A percentile compares a stretch with the other conserved stretches of the same genome.
These are phyloP conservation scores for Parachaetomium inaequale DNA, from an alignment of 495 filamentous ascomycete species.

Conservation along the genomic window DNA sequence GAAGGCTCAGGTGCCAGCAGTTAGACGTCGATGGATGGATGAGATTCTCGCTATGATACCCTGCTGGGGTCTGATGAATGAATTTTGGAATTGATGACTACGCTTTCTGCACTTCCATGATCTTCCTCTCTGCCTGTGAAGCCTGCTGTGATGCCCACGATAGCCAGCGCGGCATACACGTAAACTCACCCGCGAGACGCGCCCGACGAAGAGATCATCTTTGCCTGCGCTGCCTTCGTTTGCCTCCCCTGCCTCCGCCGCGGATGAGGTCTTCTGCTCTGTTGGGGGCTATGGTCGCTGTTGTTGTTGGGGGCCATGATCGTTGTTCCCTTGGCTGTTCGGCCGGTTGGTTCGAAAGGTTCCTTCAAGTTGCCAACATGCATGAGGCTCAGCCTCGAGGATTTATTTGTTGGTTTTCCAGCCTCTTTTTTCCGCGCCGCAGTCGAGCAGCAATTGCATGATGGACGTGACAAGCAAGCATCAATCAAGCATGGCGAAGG, in stretches of 20 bases:
- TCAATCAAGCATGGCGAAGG: background rate
- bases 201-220: too few relatives aligned
- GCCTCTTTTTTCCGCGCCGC: background rate
- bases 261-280: too few relatives aligned
- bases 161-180: too few relatives aligned
- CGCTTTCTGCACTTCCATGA: background rate
- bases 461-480: background rate
- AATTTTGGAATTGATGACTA: slow-evolving; percentile 5
- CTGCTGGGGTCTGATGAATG: slow-evolving; percentile 12
- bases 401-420: background rate
- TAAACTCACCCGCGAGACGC: too few relatives aligned
- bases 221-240: too few relatives aligned
- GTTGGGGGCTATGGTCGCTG: too few relatives aligned
- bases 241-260: too few relatives aligned
- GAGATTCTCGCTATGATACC: slow-evolving; percentile 10
- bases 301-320: too few relatives aligned
- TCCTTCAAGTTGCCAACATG: background rate
- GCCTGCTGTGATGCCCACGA: background rate
- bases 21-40: slow-evolving; percentile 12
- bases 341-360: background rate
- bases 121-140: background rate
- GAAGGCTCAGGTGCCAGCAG: background rate
- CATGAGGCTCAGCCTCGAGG: background rate
- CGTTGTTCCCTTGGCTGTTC: background rate
- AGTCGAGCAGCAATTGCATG: background rate